These are phyloP conservation scores for Nannochloropsis gaditana DNA, from an alignment of 108 stramenopile genomes.

Conservation along the genomic window DNA sequence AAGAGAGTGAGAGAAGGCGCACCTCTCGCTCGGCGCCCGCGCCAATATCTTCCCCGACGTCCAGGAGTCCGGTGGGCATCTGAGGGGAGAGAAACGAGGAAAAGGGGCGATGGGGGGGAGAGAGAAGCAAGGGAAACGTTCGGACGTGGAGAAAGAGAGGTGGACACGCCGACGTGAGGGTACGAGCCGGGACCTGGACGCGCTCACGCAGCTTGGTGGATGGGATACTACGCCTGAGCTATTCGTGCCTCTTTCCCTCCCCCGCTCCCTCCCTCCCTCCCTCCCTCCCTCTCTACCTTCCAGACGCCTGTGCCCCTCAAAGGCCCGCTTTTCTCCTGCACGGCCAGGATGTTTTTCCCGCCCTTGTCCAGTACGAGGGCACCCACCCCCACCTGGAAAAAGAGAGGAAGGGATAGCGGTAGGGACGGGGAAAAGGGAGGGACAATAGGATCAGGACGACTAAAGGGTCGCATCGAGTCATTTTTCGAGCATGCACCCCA, in stretches of 20 bases:
- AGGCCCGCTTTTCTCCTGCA: constrained; percentile 25
- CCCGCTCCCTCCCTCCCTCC: background rate
- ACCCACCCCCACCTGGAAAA: background rate
- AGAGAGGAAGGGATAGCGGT: background rate
- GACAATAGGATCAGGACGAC: background rate
- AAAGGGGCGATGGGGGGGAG: background rate
- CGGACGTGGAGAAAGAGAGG: background rate
- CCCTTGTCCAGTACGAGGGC: background rate
- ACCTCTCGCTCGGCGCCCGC: constrained; percentile 44
- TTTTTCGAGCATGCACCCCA: constrained; percentile 23
- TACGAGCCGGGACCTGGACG: background rate
- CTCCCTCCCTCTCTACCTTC: constrained; percentile 40
- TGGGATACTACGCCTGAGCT: too few relatives aligned
- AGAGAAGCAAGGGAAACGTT: background rate
- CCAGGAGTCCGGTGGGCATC: constrained; percentile 20
- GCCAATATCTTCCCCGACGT: constrained; percentile 37
- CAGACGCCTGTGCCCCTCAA: constrained; percentile 40
- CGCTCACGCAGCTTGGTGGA: too few relatives aligned
- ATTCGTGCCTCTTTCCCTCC: too few relatives aligned
- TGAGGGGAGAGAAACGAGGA: background rate
- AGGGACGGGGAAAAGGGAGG: background rate
- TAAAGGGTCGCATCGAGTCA: background rate
- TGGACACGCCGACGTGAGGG: background rate
- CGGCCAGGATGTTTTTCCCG: background rate
- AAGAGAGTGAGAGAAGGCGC: background rate